Evolutionary conservation across 2,329 filamentous ascomycete species (phyloP), one percentile per base, ranked within the genome.

Genomic region (Neocucurbitaria cava): DNA sequence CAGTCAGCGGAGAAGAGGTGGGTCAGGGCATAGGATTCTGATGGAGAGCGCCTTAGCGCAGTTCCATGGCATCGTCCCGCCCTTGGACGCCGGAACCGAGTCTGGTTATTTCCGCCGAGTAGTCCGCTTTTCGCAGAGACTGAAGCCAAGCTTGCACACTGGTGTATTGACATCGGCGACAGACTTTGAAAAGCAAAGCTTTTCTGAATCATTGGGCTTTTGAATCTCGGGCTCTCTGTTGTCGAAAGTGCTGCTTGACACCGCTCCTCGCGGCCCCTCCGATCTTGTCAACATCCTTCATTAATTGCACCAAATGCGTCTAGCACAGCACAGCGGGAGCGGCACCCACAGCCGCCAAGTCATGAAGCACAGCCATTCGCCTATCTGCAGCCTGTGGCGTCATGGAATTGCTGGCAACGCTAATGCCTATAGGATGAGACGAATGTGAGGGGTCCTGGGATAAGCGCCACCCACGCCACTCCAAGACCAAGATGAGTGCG

Each of bases 381-480:
- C 65, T 66, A 70, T 68, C 62, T 65, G 61, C 59, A 61, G 58
- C 54, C 62, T 69, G 68, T 68, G 69, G 70, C 71, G 69, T 71
- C 61, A 66, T 63, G 59, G 59, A 46, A 59, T 58, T 62, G 59
- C 61, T 60, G 61, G 59, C 57, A 39, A 45, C 51, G 51, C 52
- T 39, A 44, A 58, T 52, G 56, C 59, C 44, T 51, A 63, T 58
- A 45, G 53, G 58, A 57, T 49, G 61, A 52, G 50, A 62, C 49
- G 26, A 44, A 46, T 48, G 55, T 59, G 59, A 63, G 60, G 61
- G 60, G 56, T 59, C 56, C 56, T 58, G 58, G n/a, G 49, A 54
- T 46, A 53, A 56, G 62, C 66, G 68, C 70, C 70, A 71, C 66
- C 66, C 65, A 68, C 66, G 66, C 66, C 69, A 71, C 65, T 66